Conservation (phyloP, 768 basidiomycete species). For the Royoungia palumana region DNA sequence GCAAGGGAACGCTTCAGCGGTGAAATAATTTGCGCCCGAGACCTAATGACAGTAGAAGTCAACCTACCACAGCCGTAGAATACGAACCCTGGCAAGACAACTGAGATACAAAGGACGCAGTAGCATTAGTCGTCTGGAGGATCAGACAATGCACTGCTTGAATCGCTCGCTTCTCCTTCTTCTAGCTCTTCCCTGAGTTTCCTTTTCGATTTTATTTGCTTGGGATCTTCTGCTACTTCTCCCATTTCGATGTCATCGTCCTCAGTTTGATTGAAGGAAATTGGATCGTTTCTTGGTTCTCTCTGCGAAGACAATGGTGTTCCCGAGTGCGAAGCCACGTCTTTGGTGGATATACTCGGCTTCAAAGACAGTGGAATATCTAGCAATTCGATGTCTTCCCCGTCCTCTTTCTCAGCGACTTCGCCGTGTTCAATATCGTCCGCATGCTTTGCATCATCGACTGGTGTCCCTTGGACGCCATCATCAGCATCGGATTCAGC, state of each 20-base stretch:
- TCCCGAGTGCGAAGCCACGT: conserved; percentile 33
- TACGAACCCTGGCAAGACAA: conserved; percentile 10
- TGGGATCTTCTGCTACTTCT: conserved; percentile 76
- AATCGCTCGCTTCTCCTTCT: conserved; percentile 83
- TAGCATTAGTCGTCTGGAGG: conserved; percentile 54
- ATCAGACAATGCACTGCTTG: conserved; percentile 74
- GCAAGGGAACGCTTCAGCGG: conserved; percentile 53
- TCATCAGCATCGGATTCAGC: conserved; percentile 36
- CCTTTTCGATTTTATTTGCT: conserved; percentile 44
- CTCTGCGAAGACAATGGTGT: conserved; percentile 29
- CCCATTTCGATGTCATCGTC: conserved; percentile 88
- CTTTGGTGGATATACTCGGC: conserved; percentile 32
- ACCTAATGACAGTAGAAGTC: conserved; percentile 71
- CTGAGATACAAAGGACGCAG: not conserved
- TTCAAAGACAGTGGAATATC: conserved; percentile 25
- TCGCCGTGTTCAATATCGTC: conserved; percentile 45
- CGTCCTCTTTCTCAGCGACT: conserved; percentile 36
- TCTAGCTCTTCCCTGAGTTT: conserved; percentile 70
- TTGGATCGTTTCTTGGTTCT: conserved; percentile 14
- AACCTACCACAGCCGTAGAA: conserved; percentile 27
- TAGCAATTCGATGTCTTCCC: conserved; percentile 35
- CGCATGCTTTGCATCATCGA: conserved; percentile 35
- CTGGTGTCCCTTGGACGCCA: conserved; percentile 18
- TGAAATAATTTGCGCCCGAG: conserved; percentile 67
- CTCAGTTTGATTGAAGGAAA: conserved; percentile 26